Percentiles rank a stretch among this genome's conserved stretches.
Evolutionary conservation across 768 basidiomycete species (phyloP).

Genomic region (Mrakia blollopis): DNA sequence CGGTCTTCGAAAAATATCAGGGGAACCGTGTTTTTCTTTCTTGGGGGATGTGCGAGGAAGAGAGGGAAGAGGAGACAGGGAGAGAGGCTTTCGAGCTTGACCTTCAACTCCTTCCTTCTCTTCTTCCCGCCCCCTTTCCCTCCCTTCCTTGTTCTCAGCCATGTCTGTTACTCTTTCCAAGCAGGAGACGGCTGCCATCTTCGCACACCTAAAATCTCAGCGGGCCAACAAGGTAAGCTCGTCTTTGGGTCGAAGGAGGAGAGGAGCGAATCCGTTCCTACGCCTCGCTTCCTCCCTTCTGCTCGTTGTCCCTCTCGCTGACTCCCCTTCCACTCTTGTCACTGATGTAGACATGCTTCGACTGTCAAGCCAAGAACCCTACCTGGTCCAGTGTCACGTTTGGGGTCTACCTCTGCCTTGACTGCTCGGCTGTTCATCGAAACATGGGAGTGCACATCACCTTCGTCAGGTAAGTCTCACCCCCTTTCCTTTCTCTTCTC

Average conservation of each 20-base stretch:
- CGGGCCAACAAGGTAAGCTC: slow-evolving; percentile 62
- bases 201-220: slow-evolving; percentile 72
- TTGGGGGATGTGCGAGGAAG: neutral
- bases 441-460: slow-evolving; percentile 98
- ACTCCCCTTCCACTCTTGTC: neutral
- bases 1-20: neutral
- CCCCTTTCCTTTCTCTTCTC: slow-evolving; percentile 12
- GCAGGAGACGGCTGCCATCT: slow-evolving; percentile 78
- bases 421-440: slow-evolving; percentile 90
- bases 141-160: neutral
- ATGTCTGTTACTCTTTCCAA: slow-evolving; percentile 47
- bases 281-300: neutral
- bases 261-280: neutral
- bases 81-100: neutral
- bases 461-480: slow-evolving; percentile 72
- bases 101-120: neutral
- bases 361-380: slow-evolving; percentile 91
- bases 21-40: neutral
- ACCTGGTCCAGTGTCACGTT: slow-evolving; percentile 97
- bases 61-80: too few species aligned
- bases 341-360: slow-evolving; percentile 69
- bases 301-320: neutral
- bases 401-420: slow-evolving; percentile 94
- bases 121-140: neutral
- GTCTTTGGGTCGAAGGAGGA: too few species aligned